Percentiles rank a stretch among this genome's conserved stretches.
These are phyloP conservation scores for Botrytis medusae DNA, from an alignment of 2,329 filamentous ascomycete species.

Conservation along the genomic window DNA sequence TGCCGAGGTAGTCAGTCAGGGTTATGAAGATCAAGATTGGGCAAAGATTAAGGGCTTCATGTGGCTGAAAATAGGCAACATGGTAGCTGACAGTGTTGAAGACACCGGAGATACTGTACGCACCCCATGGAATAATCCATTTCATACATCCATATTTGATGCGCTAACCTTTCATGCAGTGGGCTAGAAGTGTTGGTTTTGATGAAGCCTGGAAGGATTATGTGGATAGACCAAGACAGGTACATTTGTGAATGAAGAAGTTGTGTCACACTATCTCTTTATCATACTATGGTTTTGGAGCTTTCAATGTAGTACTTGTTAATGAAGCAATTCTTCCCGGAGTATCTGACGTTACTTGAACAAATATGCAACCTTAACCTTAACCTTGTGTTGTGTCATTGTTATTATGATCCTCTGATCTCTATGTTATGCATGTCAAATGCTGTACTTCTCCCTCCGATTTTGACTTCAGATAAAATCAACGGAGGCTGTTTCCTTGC, in stretches of 20 bases:
- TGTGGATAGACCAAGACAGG: constrained; percentile 30
- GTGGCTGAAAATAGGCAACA: constrained; percentile 61
- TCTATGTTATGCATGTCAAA: not conserved
- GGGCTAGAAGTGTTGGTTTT: constrained; percentile 64
- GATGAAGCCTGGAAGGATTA: constrained; percentile 61
- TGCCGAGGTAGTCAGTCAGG: constrained; percentile 53
- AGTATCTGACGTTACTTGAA: not conserved
- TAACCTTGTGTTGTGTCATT: not conserved
- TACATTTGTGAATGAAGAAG: constrained; percentile 25
- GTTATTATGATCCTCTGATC: not conserved
- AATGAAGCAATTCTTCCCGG: not conserved
- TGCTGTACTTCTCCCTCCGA: not conserved
- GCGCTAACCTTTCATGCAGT: constrained; percentile 41
- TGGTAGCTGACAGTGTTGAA: constrained; percentile 64
- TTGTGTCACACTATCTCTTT: not conserved
- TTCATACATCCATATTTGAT: not conserved
- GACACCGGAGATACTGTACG: constrained; percentile 41
- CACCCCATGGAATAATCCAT: not conserved
- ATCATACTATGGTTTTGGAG: not conserved
- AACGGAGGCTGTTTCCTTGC: not conserved
- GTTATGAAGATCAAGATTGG: constrained; percentile 50
- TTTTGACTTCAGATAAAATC: not conserved
- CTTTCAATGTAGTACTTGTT: not conserved
- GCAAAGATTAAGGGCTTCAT: constrained; percentile 54
- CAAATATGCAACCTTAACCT: not conserved